These are phyloP conservation scores for Vigna radiata DNA, from an alignment of 306 rosid species.

Conservation along the genomic window DNA sequence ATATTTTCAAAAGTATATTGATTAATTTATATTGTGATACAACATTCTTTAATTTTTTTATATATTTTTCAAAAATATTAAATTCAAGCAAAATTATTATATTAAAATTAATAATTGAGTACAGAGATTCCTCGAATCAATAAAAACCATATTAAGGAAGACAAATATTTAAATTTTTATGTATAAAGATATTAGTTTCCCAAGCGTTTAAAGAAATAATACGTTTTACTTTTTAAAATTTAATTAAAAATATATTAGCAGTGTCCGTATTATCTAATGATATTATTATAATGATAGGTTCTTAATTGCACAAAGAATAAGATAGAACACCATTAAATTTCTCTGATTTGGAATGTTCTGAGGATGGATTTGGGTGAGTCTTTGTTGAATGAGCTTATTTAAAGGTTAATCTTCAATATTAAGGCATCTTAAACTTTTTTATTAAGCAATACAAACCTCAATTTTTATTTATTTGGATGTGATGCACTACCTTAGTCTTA, in stretches of 20 bases:
- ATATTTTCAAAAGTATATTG: too few relatives aligned
- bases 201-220: not conserved
- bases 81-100: too few relatives aligned
- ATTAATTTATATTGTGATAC: too few relatives aligned
- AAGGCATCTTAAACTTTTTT: not conserved
- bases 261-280: not conserved
- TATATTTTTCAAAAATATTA: too few relatives aligned
- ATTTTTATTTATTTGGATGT: not conserved
- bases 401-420: not conserved
- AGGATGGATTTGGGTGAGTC: not conserved
- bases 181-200: not conserved
- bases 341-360: not conserved
- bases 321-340: not conserved
- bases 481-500: constrained; percentile 9
- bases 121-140: too few relatives aligned
- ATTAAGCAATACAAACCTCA: not conserved
- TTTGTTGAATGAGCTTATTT: not conserved
- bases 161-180: too few relatives aligned
- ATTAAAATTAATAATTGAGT: too few relatives aligned
- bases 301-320: not conserved
- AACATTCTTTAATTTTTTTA: too few relatives aligned
- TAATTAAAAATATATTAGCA: not conserved
- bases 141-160: too few relatives aligned
- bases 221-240: not conserved
- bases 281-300: not conserved